Evolutionary conservation across 2,329 filamentous ascomycete species (phyloP), one percentile per base, ranked within the genome.

Genomic region (Fusarium haematococcum): DNA sequence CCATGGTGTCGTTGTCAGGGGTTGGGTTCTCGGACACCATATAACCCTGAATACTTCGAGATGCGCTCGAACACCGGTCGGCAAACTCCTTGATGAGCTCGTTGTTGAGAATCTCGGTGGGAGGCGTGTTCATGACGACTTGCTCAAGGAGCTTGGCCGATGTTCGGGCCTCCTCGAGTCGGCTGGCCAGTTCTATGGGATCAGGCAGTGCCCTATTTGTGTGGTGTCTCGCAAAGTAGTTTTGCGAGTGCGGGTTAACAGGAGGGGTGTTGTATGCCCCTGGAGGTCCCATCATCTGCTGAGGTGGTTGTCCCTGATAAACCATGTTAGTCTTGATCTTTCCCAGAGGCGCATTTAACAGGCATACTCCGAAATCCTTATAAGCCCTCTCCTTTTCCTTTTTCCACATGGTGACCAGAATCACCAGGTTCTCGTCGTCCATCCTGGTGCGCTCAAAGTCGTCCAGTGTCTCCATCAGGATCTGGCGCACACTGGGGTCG

Each of bases 21-120:
- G 90, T 81, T 0, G 96, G 95, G 80, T 94, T 90, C 66, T 93
- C 91, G 56, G 92, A 90, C 48, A 91, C 88, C 87, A 98, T 98
- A 84, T 97, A 98, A 35, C 88, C 88, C 79, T 98, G 95, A 77
- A 98, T 91, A 79, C 93, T 94, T 63, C 92, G 89, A 62, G 94
- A 92, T 6, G 96, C 96, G 65, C 91, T 90, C 73, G 92, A 91
- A 80, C 96, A 98, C 27, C 97, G 92, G 77, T 97, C 93, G 57
- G 92, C 91, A 81, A 99, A 98, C 84, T 99, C 97, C 80, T 92
- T 93, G 81, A 98, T 92, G 62, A 99, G 88, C n/a, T 98, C 96
- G 79, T 97, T 96, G 63, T 87, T 83, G 23, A 95, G 87, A 27
- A 98, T 86, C 80, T 98, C 95, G 16, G 88, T 85, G 0, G 93